A percentile compares a stretch with the other conserved stretches of the same genome.
Conservation (phyloP, 768 basidiomycete genomes). For the Boletus fagicola region DNA sequence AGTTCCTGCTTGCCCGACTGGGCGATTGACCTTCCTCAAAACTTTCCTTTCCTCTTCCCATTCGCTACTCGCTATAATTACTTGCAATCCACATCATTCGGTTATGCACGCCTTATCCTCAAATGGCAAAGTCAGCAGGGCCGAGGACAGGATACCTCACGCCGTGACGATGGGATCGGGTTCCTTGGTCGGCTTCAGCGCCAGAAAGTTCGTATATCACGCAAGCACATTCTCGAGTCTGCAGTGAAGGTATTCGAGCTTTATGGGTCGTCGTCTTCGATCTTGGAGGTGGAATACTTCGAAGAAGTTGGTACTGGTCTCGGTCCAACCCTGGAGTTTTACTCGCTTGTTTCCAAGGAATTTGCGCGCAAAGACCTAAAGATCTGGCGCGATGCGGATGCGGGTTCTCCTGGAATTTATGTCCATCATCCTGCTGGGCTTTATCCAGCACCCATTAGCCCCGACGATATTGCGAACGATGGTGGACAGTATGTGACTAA, state of each 20-base stretch:
- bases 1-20: constrained; percentile 97
- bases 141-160: constrained; percentile 72
- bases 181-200: constrained; percentile 91
- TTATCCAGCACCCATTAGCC: constrained; percentile 81
- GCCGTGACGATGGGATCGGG: constrained; percentile 88
- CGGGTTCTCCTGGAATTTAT: constrained; percentile 56
- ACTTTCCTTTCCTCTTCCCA: constrained; percentile 98
- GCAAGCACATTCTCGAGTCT: constrained; percentile 92
- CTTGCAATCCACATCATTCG: constrained; percentile 96
- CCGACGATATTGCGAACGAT: constrained; percentile 67
- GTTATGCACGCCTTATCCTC: constrained; percentile 91
- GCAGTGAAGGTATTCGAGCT: constrained; percentile 96
- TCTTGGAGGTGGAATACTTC: constrained; percentile 97
- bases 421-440: constrained; percentile 85
- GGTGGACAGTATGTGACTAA: constrained; percentile 63
- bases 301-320: constrained; percentile 98
- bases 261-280: constrained; percentile 90
- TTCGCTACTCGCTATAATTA: constrained; percentile 97
- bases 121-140: constrained; percentile 92
- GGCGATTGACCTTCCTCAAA: constrained; percentile 92
- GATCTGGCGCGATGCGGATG: constrained; percentile 89
- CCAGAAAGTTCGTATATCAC: constrained; percentile 95
- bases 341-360: constrained; percentile 94
- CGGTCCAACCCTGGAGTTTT: constrained; percentile 97
- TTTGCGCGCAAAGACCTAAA: constrained; percentile 86